Evolutionary conservation across 805 yeast species (phyloP), one percentile per base, ranked within the genome.

Genomic region (Candida andamanensis): DNA sequence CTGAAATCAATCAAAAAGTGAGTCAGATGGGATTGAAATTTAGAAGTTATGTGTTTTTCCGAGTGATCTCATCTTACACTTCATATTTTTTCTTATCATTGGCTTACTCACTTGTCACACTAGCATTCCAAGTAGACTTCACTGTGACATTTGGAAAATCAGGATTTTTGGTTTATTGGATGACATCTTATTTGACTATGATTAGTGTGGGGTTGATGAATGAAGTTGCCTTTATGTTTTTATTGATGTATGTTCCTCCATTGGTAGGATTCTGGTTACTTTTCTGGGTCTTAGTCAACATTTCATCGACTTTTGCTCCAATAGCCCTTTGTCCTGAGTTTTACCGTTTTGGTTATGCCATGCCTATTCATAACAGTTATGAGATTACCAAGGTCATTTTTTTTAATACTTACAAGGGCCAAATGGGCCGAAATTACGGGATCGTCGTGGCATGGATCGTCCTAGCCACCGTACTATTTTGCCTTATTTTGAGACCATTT

Each of bases 101-200:
- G 23, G 70, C 74, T 29, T 73, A 72, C 45, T 67, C 78, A 16
- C 56, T 75, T 20, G 75, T 84, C 4, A 69, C 84, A 23, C 72
- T 80, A 12, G 85, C 84, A 1, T 78, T 76, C 63, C 85, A 80
- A 46, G 67, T 80, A 18, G 72, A 75, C 44, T 72, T 79, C 50
- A 67, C 73, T 10, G 46, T 33, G 2, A 58, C 84, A 0, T 82
- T 75, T 59, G 87, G 85, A 2, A 63, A 56, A 18, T 74, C 77
- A 6, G 94, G 94, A 0, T 83, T 83, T 54, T 68, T 84, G 24
- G 78, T 83, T 1, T 73, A 72, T 40, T 85, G 94, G 94, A 69
- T 80, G 74, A 44, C 76, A 20, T 67, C 78, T 5, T 84, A 62
- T 51, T 44, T 84, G 30, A 72, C 85, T 5, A 78, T 84, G 85